phyloP scores from a whole-genome alignment of 768 basidiomycete genomes.

The Mycena chlorophos region DNA sequence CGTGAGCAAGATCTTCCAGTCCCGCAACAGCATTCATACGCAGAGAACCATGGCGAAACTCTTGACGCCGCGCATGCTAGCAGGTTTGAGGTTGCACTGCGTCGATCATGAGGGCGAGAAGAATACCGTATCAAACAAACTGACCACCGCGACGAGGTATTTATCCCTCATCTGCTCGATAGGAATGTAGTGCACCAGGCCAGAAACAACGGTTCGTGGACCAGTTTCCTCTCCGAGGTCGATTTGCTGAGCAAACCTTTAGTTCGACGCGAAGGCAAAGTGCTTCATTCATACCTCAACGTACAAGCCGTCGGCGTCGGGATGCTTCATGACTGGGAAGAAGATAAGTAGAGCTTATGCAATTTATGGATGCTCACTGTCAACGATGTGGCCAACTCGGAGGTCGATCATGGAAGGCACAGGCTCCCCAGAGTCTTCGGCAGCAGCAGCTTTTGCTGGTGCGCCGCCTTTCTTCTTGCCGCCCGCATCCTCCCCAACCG shows the following conservation, averaged over 20 bases:
- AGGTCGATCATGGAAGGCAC: conserved; percentile 97
- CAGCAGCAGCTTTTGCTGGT: conserved; percentile 46
- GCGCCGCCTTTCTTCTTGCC: conserved; percentile 41
- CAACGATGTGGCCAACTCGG: conserved; percentile 88
- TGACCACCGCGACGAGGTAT: conserved; percentile 79
- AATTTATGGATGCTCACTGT: conserved; percentile 57
- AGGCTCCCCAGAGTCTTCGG: conserved; percentile 77
- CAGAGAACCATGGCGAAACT: conserved; percentile 98
- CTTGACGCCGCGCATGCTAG: conserved; percentile 95
- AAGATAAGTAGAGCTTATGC: neutral
- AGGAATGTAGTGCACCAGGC: conserved; percentile 93
- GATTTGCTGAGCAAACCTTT: conserved; percentile 69
- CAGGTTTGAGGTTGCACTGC: conserved; percentile 93
- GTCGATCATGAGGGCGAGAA: neutral
- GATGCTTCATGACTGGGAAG: conserved; percentile 92
- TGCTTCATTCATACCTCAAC: conserved; percentile 62
- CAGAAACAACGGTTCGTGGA: conserved; percentile 94
- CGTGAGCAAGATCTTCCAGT: neutral
- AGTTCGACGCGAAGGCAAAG: neutral
- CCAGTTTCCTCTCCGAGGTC: conserved; percentile 94
- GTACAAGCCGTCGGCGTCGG: conserved; percentile 97
- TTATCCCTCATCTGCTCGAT: conserved; percentile 90
- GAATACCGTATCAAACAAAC: conserved; percentile 26
- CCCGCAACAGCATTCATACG: conserved; percentile 43
- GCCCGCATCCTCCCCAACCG: conserved; percentile 31